These are phyloP conservation scores for Paraurostyla sp. DNA, from an alignment of 73 alveolate species.

Conservation along the genomic window DNA sequence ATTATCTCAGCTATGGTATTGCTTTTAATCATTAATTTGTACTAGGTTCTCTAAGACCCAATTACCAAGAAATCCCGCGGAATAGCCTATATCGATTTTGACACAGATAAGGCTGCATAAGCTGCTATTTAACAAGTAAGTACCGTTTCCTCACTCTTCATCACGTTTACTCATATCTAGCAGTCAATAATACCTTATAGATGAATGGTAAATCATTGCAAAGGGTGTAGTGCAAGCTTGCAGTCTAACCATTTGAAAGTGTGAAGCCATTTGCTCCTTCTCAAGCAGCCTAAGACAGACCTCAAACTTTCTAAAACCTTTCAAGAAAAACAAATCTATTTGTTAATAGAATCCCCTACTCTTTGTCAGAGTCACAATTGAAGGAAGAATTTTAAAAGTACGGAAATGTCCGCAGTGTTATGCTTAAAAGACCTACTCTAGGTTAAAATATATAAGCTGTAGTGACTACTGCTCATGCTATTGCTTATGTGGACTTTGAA, in stretches of 20 bases:
- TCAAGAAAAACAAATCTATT: conserved; percentile 37
- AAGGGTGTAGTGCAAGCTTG: background rate
- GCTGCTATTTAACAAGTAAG: conserved; percentile 26
- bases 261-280: too few species aligned
- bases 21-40: background rate
- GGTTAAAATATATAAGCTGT: background rate
- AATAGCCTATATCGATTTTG: conserved; percentile 44
- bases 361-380: background rate
- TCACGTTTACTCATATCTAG: background rate
- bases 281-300: conserved; percentile 51
- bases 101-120: conserved; percentile 2
- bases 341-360: conserved; percentile 35
- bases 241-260: conserved; percentile 9
- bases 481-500: conserved; percentile 51
- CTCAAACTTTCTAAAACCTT: background rate
- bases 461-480: conserved; percentile 31
- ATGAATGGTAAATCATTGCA: conserved; percentile 13
- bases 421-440: conserved; percentile 22
- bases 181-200: background rate
- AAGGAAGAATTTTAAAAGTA: background rate
- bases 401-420: conserved; percentile 17
- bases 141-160: background rate
- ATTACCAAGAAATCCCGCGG: conserved; percentile 18
- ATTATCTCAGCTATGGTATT: conserved; percentile 1
- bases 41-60: conserved; percentile 23